phyloP scores from a whole-genome alignment of 2,329 filamentous ascomycete genomes.

The Colletotrichum lupini region DNA sequence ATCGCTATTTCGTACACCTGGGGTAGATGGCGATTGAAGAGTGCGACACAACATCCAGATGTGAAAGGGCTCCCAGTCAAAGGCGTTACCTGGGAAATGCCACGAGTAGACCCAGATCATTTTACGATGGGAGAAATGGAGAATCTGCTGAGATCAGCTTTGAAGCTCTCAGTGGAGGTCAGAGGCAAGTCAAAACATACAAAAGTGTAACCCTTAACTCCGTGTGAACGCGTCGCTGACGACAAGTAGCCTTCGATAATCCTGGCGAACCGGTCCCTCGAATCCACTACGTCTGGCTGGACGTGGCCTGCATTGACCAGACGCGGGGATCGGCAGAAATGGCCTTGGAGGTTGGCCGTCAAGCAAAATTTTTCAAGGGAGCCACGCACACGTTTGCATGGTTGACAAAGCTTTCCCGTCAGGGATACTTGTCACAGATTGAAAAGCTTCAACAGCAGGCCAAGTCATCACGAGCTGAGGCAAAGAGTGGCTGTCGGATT shows the following conservation, averaged over 20 bases:
- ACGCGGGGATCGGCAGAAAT: background rate
- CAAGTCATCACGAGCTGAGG: background rate
- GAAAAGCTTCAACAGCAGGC: background rate
- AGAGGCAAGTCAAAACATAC: too few species aligned
- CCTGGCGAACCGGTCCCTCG: background rate
- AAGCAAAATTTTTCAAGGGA: background rate
- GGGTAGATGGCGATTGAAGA: background rate
- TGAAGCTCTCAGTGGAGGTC: background rate
- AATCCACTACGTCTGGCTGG: background rate
- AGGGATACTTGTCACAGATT: background rate
- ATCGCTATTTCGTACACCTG: background rate
- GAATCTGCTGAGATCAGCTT: background rate
- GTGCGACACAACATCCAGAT: background rate
- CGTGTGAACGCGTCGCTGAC: background rate
- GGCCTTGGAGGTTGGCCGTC: background rate
- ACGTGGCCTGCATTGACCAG: background rate
- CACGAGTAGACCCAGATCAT: background rate
- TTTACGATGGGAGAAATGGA: background rate
- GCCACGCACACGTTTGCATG: background rate
- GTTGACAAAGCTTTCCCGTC: background rate
- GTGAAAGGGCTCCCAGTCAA: background rate
- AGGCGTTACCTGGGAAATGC: background rate
- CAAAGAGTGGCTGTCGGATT: background rate
- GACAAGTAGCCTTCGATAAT: background rate
- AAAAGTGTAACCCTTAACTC: too few species aligned